A percentile compares a stretch with the other conserved stretches of the same genome.
These are phyloP conservation scores for Prunus kanzakura DNA, from an alignment of 306 rosid species.

Conservation along the genomic window DNA sequence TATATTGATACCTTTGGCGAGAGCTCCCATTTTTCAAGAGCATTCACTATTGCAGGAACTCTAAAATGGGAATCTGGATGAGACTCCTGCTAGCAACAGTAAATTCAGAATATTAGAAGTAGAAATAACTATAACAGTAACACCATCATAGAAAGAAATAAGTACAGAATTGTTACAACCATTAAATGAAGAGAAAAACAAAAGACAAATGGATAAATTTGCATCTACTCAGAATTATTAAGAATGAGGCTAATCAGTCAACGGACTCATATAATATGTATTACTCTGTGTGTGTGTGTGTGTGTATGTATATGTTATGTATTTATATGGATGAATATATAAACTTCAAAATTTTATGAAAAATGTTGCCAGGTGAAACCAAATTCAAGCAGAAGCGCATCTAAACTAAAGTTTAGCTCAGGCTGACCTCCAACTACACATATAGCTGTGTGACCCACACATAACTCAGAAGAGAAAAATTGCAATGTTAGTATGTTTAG, in stretches of 20 bases:
- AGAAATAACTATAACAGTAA: conserved; percentile 9
- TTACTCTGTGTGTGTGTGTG: not conserved
- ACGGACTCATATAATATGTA: not conserved
- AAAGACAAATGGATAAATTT: not conserved
- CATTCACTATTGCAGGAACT: conserved; percentile 75
- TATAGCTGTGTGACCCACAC: not conserved
- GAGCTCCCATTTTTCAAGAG: conserved; percentile 66
- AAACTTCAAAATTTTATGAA: too few species aligned
- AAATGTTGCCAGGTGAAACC: not conserved
- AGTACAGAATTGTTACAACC: not conserved
- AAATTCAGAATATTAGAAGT: conserved; percentile 11
- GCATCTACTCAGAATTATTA: not conserved
- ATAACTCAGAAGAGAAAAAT: not conserved
- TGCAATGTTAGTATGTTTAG: not conserved
- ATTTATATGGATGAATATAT: too few species aligned
- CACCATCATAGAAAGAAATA: not conserved
- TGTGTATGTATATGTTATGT: not conserved
- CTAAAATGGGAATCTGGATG: conserved; percentile 96
- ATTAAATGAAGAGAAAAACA: not conserved
- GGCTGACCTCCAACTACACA: not conserved
- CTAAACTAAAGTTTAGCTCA: not conserved
- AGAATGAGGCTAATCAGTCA: not conserved
- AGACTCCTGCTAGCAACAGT: conserved; percentile 60
- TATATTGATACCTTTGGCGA: conserved; percentile 57
- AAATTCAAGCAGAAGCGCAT: not conserved